Evolutionary conservation across 257 asterid species (phyloP), one percentile per base, ranked within the genome.

Genomic region (Fraxinus anomala): DNA sequence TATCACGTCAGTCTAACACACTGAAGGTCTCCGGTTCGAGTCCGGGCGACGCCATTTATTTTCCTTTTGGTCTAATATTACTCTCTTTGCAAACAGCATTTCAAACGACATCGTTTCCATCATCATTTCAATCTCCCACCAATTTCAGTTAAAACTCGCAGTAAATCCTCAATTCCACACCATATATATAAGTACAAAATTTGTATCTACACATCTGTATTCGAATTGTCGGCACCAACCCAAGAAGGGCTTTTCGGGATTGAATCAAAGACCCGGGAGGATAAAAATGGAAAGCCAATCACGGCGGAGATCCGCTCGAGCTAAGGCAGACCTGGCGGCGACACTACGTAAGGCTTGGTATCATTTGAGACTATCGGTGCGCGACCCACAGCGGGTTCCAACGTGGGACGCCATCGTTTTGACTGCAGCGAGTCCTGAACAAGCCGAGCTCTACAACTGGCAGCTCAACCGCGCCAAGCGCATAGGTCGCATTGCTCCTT

Each of bases 1-100:
- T 94, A 94, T 91, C 97, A 92, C 94, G 97, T 94, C 97, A 90
- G 97, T 94, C 96, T 89, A 92, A 92, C 97, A 92, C 97, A 90
- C 97, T 90, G 97, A 91, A 91, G 97, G 97, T 92, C 97, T 89
- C 97, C 94, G 92, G 91, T 80, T 84, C 86, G 82, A 82, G 12
- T 28, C 88, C 86, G 87, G 90, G 87, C 90, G 87, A 86, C 73
- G 85, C 83, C 87, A 82, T 30, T 0, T 5, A 0, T 42, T 42
- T 42, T 42, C 17, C 0, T 42, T 42, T 42, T 12, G 51, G 2
- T 42, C 51, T 16, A 11, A 2, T 42, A 13, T 12, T 12, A 0
- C 9, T 23, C 3, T 6, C 23, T 61, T 61, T 10, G 68, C 68
- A 61, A 1, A 61, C 17, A 16, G 9, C 17, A 1, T 11, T 37